A percentile compares a stretch with the other conserved stretches of the same genome.
These are phyloP conservation scores for Trichosanthes truncata DNA, from an alignment of 306 rosid species.

Conservation along the genomic window DNA sequence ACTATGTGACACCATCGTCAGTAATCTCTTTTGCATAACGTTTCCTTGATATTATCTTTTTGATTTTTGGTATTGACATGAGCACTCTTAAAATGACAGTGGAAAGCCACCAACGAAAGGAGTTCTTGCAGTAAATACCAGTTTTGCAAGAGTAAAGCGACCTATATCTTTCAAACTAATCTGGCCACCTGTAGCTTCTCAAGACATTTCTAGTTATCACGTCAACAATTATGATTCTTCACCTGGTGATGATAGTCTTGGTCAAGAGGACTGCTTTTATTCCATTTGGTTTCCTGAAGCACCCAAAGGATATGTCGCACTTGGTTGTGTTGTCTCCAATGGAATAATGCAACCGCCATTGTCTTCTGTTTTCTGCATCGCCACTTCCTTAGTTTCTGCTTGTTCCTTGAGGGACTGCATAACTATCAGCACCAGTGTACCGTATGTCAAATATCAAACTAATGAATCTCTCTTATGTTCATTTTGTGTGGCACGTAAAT, in stretches of 20 bases:
- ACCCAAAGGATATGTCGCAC: conserved; percentile 79
- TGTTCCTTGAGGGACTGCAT: conserved; percentile 76
- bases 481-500: not conserved
- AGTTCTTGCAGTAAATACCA: conserved; percentile 83
- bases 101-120: conserved; percentile 92
- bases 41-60: conserved; percentile 2
- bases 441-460: conserved; percentile 37
- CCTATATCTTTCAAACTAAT: conserved; percentile 68
- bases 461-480: not conserved
- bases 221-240: conserved; percentile 23
- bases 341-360: conserved; percentile 61
- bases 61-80: conserved; percentile 9
- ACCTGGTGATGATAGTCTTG: conserved; percentile 9
- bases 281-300: conserved; percentile 96
- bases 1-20: conserved; percentile 82
- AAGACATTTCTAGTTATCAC: conserved; percentile 19
- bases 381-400: conserved; percentile 60
- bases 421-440: conserved; percentile 36
- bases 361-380: conserved; percentile 70
- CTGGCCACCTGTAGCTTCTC: conserved; percentile 63
- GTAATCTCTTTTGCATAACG: conserved; percentile 25
- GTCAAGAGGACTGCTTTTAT: conserved; percentile 36
- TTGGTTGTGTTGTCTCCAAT: conserved; percentile 79
- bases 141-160: conserved; percentile 55
- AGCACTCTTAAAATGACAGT: conserved; percentile 37